Percentiles rank a stretch among this genome's conserved stretches.
Evolutionary conservation across 805 yeast genomes (phyloP).

Genomic region (Candida hispaniensis): DNA sequence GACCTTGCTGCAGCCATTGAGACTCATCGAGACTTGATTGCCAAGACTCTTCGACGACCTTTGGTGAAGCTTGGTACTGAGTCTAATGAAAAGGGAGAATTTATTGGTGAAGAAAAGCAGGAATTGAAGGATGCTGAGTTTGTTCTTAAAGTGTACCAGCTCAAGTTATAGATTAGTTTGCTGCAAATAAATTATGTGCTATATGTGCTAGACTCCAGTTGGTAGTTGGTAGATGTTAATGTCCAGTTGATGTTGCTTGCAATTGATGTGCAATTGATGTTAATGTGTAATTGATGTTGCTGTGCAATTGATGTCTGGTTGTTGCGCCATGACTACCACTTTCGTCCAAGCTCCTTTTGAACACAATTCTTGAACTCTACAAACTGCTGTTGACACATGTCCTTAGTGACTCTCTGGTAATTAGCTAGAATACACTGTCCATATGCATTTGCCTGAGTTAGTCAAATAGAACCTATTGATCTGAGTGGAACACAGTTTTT

Average conservation of each 20-base stretch:
- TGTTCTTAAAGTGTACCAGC: slow-evolving; percentile 10
- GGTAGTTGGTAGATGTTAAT: no score
- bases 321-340: no score
- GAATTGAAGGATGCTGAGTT: slow-evolving; percentile 27
- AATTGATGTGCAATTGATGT: no score
- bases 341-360: slow-evolving; percentile 15
- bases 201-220: no score
- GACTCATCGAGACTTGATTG: slow-evolving; percentile 55
- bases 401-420: slow-evolving; percentile 16
- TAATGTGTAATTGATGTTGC: no score
- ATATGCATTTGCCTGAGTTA: slow-evolving; percentile 16
- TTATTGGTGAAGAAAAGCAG: slow-evolving; percentile 85
- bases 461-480: no score
- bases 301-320: no score
- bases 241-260: no score
- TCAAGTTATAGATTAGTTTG: slow-evolving; percentile 7
- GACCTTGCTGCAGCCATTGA: slow-evolving; percentile 41
- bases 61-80: slow-evolving; percentile 38
- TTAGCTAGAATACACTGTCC: slow-evolving; percentile 16
- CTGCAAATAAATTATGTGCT: no score
- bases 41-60: slow-evolving; percentile 66
- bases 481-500: no score
- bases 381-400: slow-evolving; percentile 18
- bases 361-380: slow-evolving; percentile 17
- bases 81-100: slow-evolving; percentile 32